These are phyloP conservation scores for Paradendryphiella salina DNA, from an alignment of 2,329 filamentous ascomycete genomes.

Conservation along the genomic window DNA sequence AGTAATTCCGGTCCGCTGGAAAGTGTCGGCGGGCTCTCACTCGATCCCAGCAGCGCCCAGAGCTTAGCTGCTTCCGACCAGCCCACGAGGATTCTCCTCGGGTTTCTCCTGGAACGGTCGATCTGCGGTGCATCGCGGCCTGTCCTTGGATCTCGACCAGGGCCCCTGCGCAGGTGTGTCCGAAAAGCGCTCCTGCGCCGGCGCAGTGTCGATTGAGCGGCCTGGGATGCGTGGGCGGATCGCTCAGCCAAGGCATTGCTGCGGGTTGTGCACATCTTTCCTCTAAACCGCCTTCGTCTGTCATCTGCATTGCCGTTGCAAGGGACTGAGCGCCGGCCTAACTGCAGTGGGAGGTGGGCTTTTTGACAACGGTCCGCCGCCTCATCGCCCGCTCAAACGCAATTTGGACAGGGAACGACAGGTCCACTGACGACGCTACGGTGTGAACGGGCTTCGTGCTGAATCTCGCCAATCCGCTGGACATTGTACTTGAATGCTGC, in stretches of 20 bases:
- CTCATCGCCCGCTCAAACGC: constrained; percentile 41
- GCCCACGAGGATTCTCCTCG: constrained; percentile 25
- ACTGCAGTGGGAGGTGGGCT: constrained; percentile 36
- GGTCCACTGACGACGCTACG: constrained; percentile 39
- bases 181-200: constrained; percentile 47
- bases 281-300: constrained; percentile 36
- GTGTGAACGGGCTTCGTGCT: constrained; percentile 40
- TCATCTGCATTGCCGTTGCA: constrained; percentile 50
- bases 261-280: constrained; percentile 40
- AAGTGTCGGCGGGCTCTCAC: constrained; percentile 10
- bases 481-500: constrained; percentile 46
- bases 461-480: constrained; percentile 43
- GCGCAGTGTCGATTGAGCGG: constrained; percentile 44
- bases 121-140: constrained; percentile 49
- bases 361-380: constrained; percentile 46
- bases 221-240: constrained; percentile 43
- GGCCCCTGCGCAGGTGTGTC: constrained; percentile 34
- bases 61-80: constrained; percentile 35
- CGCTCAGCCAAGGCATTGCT: constrained; percentile 42
- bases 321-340: constrained; percentile 38
- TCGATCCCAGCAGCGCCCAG: constrained; percentile 11
- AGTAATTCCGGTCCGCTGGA: constrained; percentile 27
- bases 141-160: constrained; percentile 41
- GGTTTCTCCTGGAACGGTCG: constrained; percentile 37
- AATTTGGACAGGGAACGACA: constrained; percentile 44